These are phyloP conservation scores for Metschnikowia lochheadii DNA, from an alignment of 805 yeast genomes.

Conservation along the genomic window DNA sequence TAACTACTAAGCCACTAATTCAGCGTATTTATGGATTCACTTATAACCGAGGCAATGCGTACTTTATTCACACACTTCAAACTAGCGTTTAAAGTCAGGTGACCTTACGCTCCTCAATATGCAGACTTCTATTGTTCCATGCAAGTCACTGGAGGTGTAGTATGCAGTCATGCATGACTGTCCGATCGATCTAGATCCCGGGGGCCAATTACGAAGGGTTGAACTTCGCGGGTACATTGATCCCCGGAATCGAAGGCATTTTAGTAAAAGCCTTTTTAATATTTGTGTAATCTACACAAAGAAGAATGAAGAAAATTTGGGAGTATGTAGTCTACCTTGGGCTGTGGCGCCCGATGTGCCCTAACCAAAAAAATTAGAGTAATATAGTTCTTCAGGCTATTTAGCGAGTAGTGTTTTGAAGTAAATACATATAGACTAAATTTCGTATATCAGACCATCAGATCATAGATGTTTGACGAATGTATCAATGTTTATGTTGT, in stretches of 20 bases:
- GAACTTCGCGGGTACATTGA: background rate
- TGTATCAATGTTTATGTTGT: background rate
- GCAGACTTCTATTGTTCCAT: background rate
- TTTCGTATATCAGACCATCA: background rate
- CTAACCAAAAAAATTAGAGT: background rate
- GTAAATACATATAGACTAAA: background rate
- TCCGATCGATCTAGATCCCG: background rate
- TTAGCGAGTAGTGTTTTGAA: background rate
- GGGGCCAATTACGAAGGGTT: background rate
- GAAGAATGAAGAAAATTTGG: background rate
- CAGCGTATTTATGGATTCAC: background rate
- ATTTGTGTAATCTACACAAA: background rate
- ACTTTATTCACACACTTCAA: background rate
- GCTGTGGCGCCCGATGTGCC: background rate
- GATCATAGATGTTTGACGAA: background rate
- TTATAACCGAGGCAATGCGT: background rate
- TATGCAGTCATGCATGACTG: background rate
- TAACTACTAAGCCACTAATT: background rate
- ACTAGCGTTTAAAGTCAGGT: background rate
- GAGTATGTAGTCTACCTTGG: background rate
- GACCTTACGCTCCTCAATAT: background rate
- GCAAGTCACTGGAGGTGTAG: background rate
- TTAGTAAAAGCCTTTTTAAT: background rate
- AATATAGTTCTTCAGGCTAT: background rate
- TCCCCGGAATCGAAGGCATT: background rate